phyloP scores from a whole-genome alignment of 31 red algal species.

The Bonnemaisonia californica region DNA sequence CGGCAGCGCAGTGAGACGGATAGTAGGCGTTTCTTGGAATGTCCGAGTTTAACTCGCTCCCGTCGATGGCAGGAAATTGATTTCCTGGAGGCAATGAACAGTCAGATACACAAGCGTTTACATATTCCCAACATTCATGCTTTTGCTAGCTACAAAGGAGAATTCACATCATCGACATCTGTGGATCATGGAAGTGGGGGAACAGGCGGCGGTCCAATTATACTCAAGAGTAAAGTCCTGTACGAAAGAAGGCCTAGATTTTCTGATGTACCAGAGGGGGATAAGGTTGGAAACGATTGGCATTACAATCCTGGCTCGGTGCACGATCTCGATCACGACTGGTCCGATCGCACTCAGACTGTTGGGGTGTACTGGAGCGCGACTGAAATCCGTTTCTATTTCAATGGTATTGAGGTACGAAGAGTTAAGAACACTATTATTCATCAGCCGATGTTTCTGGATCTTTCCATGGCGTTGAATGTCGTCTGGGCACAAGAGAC shows the following conservation, averaged over 20 bases:
- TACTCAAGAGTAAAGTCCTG: conserved; percentile 16
- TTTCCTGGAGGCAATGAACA: conserved; percentile 49
- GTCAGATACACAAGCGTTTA: conserved; percentile 15
- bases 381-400: conserved; percentile 39
- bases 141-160: conserved; percentile 46
- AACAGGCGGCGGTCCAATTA: conserved; percentile 51
- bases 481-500: conserved; percentile 38
- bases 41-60: conserved; percentile 28
- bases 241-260: conserved; percentile 31
- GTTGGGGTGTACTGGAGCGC: conserved; percentile 50
- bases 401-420: conserved; percentile 38
- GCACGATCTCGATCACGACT: conserved; percentile 4
- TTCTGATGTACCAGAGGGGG: neutral
- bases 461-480: conserved; percentile 42
- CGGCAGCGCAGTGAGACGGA: no score
- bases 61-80: conserved; percentile 54
- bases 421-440: conserved; percentile 33
- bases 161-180: conserved; percentile 22
- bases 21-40: no score
- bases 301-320: conserved; percentile 52
- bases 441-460: conserved; percentile 39
- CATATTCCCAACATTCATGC: conserved; percentile 55
- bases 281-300: conserved; percentile 36
- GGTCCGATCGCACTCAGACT: neutral
- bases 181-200: conserved; percentile 23